Conservation (phyloP, 2,329 filamentous ascomycete genomes). For the Didymella exigua region DNA sequence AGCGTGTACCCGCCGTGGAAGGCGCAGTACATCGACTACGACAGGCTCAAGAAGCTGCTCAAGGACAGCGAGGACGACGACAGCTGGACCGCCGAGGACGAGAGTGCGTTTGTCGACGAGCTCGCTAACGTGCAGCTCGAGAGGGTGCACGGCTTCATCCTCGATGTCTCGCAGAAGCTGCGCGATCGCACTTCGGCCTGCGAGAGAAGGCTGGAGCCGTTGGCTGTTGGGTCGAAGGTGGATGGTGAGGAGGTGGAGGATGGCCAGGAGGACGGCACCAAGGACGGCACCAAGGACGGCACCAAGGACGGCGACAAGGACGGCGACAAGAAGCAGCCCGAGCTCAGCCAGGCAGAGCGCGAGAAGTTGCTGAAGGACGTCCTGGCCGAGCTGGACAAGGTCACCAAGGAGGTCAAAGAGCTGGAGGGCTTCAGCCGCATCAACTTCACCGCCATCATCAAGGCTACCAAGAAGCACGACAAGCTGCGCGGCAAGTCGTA, state of each 20-base stretch:
- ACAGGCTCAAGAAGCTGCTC: constrained; percentile 86
- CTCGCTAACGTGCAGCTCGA: constrained; percentile 93
- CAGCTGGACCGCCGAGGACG: constrained; percentile 89
- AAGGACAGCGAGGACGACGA: constrained; percentile 70
- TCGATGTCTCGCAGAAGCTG: constrained; percentile 78
- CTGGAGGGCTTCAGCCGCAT: constrained; percentile 93
- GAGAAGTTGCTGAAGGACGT: constrained; percentile 69
- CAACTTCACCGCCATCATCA: constrained; percentile 97
- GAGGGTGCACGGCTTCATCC: constrained; percentile 90
- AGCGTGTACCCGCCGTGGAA: constrained; percentile 87
- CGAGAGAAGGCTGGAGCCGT: constrained; percentile 67
- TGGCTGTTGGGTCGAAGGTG: constrained; percentile 50
- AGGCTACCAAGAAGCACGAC: constrained; percentile 99
- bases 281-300: constrained; percentile 1
- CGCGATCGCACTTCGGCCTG: constrained; percentile 78
- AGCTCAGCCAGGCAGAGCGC: constrained; percentile 49
- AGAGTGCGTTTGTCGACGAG: constrained; percentile 92
- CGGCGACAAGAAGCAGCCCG: constrained; percentile 31
- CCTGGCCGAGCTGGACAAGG: constrained; percentile 78
- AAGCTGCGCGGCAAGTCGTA: constrained; percentile 86
- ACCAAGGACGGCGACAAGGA: constrained; percentile 15
- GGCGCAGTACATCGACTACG: constrained; percentile 93
- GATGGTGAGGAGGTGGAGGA: constrained; percentile 33
- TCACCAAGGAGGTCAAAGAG: constrained; percentile 89
- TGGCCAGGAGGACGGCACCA: constrained; percentile 22